These are phyloP conservation scores for Candida berthetii DNA, from an alignment of 805 yeast genomes.

Conservation along the genomic window DNA sequence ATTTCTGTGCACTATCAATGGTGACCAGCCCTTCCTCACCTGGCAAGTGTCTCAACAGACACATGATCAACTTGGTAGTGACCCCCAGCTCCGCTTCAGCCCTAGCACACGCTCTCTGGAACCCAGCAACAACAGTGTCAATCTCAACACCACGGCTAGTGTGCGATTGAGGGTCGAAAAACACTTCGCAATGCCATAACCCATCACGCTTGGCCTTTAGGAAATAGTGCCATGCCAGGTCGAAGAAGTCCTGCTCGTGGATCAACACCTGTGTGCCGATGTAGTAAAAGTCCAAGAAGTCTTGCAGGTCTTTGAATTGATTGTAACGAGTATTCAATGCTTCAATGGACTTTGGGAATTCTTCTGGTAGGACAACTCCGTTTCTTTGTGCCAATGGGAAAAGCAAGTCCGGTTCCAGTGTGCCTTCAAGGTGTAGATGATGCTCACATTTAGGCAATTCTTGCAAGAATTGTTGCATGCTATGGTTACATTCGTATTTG, in stretches of 20 bases:
- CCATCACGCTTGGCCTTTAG: slow-evolving; percentile 52
- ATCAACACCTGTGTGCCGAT: slow-evolving; percentile 75
- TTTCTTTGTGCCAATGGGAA: slow-evolving; percentile 67
- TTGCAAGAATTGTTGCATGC: slow-evolving; percentile 44
- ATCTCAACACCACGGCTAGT: slow-evolving; percentile 57
- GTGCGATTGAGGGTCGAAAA: slow-evolving; percentile 85
- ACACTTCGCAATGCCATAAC: slow-evolving; percentile 65
- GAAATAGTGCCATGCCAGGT: slow-evolving; percentile 73
- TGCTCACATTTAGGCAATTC: slow-evolving; percentile 87
- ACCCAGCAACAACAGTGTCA: slow-evolving; percentile 58
- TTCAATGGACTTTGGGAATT: slow-evolving; percentile 55
- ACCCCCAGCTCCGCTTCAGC: slow-evolving; percentile 58
- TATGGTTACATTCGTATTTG: slow-evolving; percentile 24
- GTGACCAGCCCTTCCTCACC: slow-evolving; percentile 51
- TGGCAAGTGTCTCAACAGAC: slow-evolving; percentile 73
- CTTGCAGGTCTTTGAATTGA: slow-evolving; percentile 63
- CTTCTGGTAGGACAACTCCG: slow-evolving; percentile 49
- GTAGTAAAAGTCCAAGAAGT: slow-evolving; percentile 73
- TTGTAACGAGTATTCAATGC: slow-evolving; percentile 54
- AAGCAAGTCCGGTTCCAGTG: slow-evolving; percentile 68
- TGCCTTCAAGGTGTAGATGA: slow-evolving; percentile 81
- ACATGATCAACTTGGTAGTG: slow-evolving; percentile 72
- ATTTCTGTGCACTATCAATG: slow-evolving; percentile 44
- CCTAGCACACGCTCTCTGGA: slow-evolving; percentile 57
- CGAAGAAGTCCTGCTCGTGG: slow-evolving; percentile 66